Base-by-base conservation (phyloP, 257 asterid species). In the Verbascum thapsus region DNA sequence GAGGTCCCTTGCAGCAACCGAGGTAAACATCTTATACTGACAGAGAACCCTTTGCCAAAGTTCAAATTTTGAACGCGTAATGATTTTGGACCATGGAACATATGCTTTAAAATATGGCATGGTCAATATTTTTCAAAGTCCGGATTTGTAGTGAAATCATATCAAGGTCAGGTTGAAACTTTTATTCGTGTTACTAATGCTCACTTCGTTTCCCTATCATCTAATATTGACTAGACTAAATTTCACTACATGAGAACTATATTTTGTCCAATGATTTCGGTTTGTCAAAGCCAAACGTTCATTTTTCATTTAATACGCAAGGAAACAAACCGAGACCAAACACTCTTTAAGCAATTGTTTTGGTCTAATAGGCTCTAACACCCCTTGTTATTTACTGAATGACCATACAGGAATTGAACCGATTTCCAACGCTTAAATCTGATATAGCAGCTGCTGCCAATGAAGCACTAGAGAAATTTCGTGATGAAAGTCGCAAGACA, bases 371-470 rank as follows among this genome's bases (percentile, higher is more conserved):
- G 22, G 30, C 15, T 9, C 16, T 67, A 11, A 41, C 10, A 49
- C 37, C 20, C 53, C 19, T 20, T 52, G 2, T 7, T 52, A 10
- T 32, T n/a, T 17, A 0, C 19, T 40, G 57, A 74, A 42, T 44
- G 68, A 16, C 47, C 48, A 38, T 67, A 70, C 68, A 94, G 96
- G 97, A 94, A 76, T 49, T 90, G 88, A 94, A 87, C 63, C 79
- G 99, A 58, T 94, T 94, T 80, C 97, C 97, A 0, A 74, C 96
- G 3, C 91, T 94, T 62, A 96, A 94, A 70, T 53, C 94, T 54
- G 97, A 94, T 53, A 92, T 92, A 76, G 99, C 99, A 68, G 78
- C 91, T 23, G 87, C 97, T 35, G 88, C 99, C 49, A 92, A 92
- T 81, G 99, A 92, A 6, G 79, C 99, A 52, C 82, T 94, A 13